These are phyloP conservation scores for Hymenoscyphus infarciens DNA, from an alignment of 2,329 filamentous ascomycete species.

Conservation along the genomic window DNA sequence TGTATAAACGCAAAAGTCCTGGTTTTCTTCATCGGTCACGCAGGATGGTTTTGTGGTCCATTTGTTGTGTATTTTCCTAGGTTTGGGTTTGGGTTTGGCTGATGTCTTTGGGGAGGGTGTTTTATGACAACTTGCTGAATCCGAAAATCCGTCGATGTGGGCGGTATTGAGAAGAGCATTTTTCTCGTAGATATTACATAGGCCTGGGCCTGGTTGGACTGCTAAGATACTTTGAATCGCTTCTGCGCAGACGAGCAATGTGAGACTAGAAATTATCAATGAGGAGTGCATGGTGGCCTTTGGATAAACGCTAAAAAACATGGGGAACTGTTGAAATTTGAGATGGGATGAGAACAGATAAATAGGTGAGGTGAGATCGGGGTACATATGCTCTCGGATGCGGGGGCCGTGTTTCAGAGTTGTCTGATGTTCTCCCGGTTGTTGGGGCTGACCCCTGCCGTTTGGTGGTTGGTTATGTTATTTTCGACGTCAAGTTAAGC, in stretches of 20 bases:
- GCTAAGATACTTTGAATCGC: conserved; percentile 6
- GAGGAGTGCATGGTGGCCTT: not conserved
- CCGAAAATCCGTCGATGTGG: conserved; percentile 1
- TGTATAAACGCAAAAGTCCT: conserved; percentile 31
- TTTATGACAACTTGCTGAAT: conserved; percentile 3
- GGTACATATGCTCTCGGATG: not conserved
- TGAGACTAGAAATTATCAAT: not conserved
- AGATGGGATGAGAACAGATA: not conserved
- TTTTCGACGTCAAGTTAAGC: not conserved
- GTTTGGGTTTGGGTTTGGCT: conserved; percentile 7
- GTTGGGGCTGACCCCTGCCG: not conserved
- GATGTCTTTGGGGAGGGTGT: not conserved
- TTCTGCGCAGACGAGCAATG: not conserved
- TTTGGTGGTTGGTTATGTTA: not conserved
- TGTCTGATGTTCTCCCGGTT: not conserved
- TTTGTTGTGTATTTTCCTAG: conserved; percentile 2
- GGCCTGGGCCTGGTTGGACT: not conserved
- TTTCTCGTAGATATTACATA: not conserved
- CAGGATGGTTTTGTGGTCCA: conserved; percentile 28
- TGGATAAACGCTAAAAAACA: not conserved
- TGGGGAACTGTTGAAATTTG: not conserved
- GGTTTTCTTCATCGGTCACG: conserved; percentile 16
- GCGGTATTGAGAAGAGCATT: conserved; percentile 3
- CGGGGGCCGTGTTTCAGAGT: conserved; percentile 4
- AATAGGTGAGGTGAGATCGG: not conserved